Percentiles rank a stretch among this genome's conserved stretches.
Evolutionary conservation across 257 asterid genomes (phyloP).

Genomic region (Gentiana dahurica): DNA sequence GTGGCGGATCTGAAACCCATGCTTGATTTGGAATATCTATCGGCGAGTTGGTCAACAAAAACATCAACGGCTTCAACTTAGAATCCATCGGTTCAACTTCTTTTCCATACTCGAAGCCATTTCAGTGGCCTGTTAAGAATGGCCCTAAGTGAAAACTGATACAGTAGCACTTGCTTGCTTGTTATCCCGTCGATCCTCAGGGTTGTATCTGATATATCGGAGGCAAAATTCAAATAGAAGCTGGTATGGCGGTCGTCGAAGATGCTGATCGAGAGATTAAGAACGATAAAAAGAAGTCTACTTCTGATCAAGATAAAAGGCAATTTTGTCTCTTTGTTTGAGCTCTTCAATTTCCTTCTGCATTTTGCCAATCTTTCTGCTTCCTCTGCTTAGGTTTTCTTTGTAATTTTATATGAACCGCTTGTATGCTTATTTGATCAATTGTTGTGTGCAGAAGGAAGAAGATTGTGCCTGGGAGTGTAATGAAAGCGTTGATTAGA

Average conservation of each 20-base stretch:
- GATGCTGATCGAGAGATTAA: conserved; percentile 32
- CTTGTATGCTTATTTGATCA: conserved; percentile 3
- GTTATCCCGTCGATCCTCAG: too few species aligned
- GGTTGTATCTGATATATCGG: too few species aligned
- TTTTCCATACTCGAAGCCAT: neutral
- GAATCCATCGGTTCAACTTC: neutral
- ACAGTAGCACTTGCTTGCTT: too few species aligned
- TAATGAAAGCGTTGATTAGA: conserved; percentile 93
- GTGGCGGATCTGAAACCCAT: too few species aligned
- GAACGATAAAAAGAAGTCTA: conserved; percentile 41
- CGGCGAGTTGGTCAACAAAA: neutral
- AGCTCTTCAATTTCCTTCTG: neutral
- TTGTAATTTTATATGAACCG: neutral
- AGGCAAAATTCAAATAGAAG: neutral
- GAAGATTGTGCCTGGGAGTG: conserved; percentile 82
- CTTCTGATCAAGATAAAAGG: conserved; percentile 84
- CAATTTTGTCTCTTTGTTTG: neutral
- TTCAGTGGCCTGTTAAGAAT: too few species aligned
- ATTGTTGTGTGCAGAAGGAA: conserved; percentile 39
- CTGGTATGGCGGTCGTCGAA: conserved; percentile 51
- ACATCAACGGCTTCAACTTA: neutral
- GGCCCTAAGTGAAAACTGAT: too few species aligned
- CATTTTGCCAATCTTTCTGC: neutral
- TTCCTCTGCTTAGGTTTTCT: too few species aligned
- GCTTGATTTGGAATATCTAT: too few species aligned